Base-by-base conservation (phyloP, 75 land plant genomes). In the Pseudotsuga menziesii region DNA sequence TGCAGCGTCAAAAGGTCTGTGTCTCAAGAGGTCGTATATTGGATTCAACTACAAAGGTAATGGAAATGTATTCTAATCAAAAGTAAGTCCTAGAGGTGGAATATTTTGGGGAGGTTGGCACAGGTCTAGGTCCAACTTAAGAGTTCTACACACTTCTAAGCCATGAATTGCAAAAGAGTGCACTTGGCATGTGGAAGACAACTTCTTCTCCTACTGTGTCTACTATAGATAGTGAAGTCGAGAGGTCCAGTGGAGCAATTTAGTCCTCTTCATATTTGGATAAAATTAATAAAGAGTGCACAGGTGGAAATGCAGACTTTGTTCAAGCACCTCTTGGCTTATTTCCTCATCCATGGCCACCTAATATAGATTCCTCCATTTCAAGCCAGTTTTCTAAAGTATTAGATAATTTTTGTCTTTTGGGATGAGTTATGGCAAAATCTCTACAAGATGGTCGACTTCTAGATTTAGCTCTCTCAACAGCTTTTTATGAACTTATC, bases 121-220 rank as follows among this genome's bases (percentile, higher is more conserved):
- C 94, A 61, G 98, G 98, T 61, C 80, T 91, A 78, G 98, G 98
- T 69, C 98, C 98, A 25, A 96, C 98, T 16, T 76, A 93, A 77
- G 98, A 96, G 78, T 96, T 96, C 39, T 96, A 84, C 84, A 96
- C 97, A 15, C 64, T 96, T 56, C 85, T 93, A 15, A 88, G 98
- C 75, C 91, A 86, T 79, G 98, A 93, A 71, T 84, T 96, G 80
- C 96, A 93, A 80, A 88, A 82, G 78, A n/a, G 52, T 76, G 80
- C 81, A n/a, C 16, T 90, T 22, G 91, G 89, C 19, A 84, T 93
- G 89, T 93, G 95, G 95, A 88, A 91, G 78, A 72, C 8, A 44
- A 44, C 2, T 3, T 72, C 74, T 36, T n/a, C n/a, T n/a, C n/a
- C n/a, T n/a, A n/a, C n/a, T n/a, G n/a, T n/a, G n/a, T n/a, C n/a